phyloP scores from a whole-genome alignment of 768 basidiomycete species.

The Ramaria sp. region DNA sequence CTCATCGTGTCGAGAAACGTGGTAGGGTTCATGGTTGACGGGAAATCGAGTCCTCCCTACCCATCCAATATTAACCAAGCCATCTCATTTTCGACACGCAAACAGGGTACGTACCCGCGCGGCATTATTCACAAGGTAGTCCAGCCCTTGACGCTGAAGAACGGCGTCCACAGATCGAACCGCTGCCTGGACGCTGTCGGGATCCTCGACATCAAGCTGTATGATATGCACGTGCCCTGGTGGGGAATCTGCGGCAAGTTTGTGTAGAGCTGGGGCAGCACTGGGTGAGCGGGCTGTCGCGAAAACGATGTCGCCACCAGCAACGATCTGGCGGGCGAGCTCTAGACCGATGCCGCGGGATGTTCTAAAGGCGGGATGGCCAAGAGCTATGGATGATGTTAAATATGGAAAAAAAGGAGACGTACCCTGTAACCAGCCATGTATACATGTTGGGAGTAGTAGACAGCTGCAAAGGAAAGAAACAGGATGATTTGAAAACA shows the following conservation, averaged over 20 bases:
- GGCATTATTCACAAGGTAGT: slow-evolving; percentile 32
- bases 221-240: slow-evolving; percentile 24
- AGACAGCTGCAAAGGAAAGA: too few relatives aligned
- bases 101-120: slow-evolving; percentile 20
- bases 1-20: slow-evolving; percentile 17
- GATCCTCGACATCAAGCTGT: slow-evolving; percentile 21
- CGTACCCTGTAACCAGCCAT: not conserved
- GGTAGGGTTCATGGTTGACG: slow-evolving; percentile 18
- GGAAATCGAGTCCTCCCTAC: not conserved
- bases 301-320: slow-evolving; percentile 15
- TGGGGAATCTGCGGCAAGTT: slow-evolving; percentile 10
- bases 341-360: slow-evolving; percentile 16
- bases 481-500: too few relatives aligned
- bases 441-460: not conserved
- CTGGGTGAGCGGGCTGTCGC: slow-evolving; percentile 17
- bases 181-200: slow-evolving; percentile 19
- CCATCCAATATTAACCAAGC: slow-evolving; percentile 13
- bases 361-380: slow-evolving; percentile 3
- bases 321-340: slow-evolving; percentile 12
- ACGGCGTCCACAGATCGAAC: slow-evolving; percentile 16
- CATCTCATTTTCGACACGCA: not conserved
- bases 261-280: slow-evolving; percentile 12
- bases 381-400: not conserved
- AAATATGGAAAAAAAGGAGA: not conserved
- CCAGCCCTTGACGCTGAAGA: slow-evolving; percentile 22